Evolutionary conservation across 1,284 basidiomycete genomes (phyloP).

Genomic region (Porogramme epimiltina): DNA sequence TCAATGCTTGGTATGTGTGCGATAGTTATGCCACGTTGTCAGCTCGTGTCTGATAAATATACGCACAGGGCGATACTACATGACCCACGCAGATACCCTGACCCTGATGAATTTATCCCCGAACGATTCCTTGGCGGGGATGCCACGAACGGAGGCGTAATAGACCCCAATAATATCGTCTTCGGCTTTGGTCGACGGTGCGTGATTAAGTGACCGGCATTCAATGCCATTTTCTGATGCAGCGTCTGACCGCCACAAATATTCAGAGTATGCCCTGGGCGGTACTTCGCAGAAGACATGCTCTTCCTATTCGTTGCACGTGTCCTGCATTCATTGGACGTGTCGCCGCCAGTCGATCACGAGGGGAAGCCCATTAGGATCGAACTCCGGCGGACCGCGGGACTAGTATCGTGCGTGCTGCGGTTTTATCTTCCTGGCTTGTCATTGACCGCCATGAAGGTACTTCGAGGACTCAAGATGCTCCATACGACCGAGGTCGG

Average conservation of each 20-base stretch:
- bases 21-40: background rate
- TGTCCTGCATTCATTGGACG: background rate
- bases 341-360: background rate
- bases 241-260: no score
- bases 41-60: background rate
- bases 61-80: constrained; percentile 1
- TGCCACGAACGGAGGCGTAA: background rate
- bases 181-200: constrained; percentile 13
- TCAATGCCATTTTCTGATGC: background rate
- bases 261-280: background rate
- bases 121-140: constrained; percentile 7
- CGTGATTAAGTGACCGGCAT: background rate
- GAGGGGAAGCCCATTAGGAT: background rate
- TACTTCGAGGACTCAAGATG: no score
- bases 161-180: constrained; percentile 5
- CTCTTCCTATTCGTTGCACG: background rate
- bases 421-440: no score
- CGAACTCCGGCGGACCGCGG: background rate
- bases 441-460: no score
- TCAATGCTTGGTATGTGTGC: constrained; percentile 15
- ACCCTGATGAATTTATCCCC: constrained; percentile 4
- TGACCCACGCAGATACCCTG: constrained; percentile 2
- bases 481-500: no score
- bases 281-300: background rate
- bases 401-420: no score